These are phyloP conservation scores for Adansonia digitata DNA, from an alignment of 345 rosid genomes.

Conservation along the genomic window DNA sequence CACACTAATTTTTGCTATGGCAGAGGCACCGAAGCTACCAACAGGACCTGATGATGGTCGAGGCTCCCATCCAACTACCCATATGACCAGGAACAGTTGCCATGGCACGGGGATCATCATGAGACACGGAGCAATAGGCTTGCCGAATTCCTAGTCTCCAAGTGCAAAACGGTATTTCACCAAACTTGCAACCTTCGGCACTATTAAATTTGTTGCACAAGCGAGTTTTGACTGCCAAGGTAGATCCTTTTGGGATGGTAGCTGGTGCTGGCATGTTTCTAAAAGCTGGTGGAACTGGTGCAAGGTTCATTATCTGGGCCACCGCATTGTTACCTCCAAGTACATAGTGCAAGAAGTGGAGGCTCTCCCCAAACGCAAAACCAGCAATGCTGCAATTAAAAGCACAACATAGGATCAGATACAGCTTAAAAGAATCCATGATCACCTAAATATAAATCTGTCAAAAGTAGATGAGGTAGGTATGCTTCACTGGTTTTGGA, in stretches of 20 bases:
- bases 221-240: conserved; percentile 40
- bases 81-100: conserved; percentile 41
- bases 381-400: conserved; percentile 65
- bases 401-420: neutral
- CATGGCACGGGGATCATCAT: conserved; percentile 44
- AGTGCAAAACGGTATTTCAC: conserved; percentile 73
- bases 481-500: neutral
- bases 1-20: conserved; percentile 39
- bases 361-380: conserved; percentile 86
- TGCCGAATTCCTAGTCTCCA: conserved; percentile 74
- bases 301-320: conserved; percentile 68
- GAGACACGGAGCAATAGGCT: conserved; percentile 34
- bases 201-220: conserved; percentile 55
- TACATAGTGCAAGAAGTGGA: conserved; percentile 77
- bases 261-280: conserved; percentile 36
- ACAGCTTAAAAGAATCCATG: neutral
- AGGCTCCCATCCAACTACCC: conserved; percentile 39
- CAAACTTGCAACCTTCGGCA: conserved; percentile 72
- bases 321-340: conserved; percentile 79
- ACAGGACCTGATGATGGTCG: conserved; percentile 38
- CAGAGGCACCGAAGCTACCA: conserved; percentile 67
- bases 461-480: no score
- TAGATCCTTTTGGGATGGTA: conserved; percentile 29
- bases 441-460: neutral
- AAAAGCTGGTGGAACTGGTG: conserved; percentile 42